phyloP scores from a whole-genome alignment of 2,329 filamentous ascomycete genomes.

The Pestalotiopsis fici region DNA sequence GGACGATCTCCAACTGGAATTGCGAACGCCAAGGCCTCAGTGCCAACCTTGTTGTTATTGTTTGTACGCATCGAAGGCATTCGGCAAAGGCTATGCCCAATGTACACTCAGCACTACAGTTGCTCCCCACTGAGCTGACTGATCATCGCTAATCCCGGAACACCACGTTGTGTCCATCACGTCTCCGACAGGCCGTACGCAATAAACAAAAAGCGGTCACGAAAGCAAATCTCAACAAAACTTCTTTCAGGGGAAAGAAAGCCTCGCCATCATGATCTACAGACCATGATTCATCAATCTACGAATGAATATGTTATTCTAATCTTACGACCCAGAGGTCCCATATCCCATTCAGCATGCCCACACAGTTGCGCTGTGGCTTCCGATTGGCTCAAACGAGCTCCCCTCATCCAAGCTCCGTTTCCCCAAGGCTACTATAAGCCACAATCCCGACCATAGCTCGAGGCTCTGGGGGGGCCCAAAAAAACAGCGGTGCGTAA shows the following conservation, averaged over 20 bases:
- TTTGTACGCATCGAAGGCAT: neutral
- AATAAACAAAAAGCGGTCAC: neutral
- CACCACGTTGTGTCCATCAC: constrained; percentile 1
- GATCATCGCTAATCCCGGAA: neutral
- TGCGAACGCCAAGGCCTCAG: neutral
- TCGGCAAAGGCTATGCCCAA: neutral
- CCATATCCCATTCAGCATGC: neutral
- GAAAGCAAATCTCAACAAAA: neutral
- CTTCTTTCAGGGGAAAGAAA: neutral
- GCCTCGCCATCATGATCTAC: neutral
- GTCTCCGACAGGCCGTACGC: neutral
- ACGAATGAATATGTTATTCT: neutral
- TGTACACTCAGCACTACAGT: neutral
- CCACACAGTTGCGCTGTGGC: neutral
- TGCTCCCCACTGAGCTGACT: neutral
- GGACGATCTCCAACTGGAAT: neutral
- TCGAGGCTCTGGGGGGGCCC: neutral
- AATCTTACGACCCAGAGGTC: neutral
- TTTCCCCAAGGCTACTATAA: neutral
- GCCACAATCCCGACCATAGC: neutral
- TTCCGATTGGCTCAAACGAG: neutral
- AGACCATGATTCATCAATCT: neutral
- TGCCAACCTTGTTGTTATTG: neutral
- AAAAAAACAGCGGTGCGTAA: neutral
- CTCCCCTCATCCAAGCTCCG: neutral